These are phyloP conservation scores for Kwoniella shivajii DNA, from an alignment of 1,284 basidiomycete genomes.

Conservation along the genomic window DNA sequence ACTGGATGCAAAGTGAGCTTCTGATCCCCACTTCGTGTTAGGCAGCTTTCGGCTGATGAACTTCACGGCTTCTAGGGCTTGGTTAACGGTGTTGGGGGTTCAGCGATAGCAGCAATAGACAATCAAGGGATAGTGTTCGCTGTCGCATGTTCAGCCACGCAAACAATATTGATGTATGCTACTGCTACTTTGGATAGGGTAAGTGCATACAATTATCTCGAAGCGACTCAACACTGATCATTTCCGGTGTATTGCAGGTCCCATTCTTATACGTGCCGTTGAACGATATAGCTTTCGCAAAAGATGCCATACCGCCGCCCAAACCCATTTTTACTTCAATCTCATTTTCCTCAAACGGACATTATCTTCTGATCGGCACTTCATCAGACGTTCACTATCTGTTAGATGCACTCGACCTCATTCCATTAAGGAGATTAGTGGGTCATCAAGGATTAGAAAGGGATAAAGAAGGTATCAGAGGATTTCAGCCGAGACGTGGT, in stretches of 20 bases:
- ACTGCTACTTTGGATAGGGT: constrained; percentile 81
- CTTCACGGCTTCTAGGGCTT: constrained; percentile 46
- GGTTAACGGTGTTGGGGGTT: constrained; percentile 59
- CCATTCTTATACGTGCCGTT: constrained; percentile 80
- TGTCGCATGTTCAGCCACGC: constrained; percentile 77
- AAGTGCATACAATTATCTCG: no score
- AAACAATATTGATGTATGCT: constrained; percentile 86
- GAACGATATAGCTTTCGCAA: constrained; percentile 72
- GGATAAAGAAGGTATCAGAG: constrained; percentile 57
- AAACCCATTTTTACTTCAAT: constrained; percentile 88
- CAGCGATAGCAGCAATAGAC: constrained; percentile 88
- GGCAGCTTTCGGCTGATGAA: constrained; percentile 5
- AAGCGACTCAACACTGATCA: not conserved
- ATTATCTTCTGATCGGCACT: constrained; percentile 88
- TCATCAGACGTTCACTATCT: constrained; percentile 91
- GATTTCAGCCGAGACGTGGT: constrained; percentile 71
- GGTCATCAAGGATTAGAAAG: constrained; percentile 78
- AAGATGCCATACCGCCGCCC: constrained; percentile 78
- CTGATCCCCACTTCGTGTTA: not conserved
- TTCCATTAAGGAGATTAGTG: constrained; percentile 76
- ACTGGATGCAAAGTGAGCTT: constrained; percentile 65
- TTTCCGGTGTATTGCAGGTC: constrained; percentile 52
- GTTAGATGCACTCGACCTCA: constrained; percentile 82
- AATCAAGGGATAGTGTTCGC: constrained; percentile 87
- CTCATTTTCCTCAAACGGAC: constrained; percentile 85